These are phyloP conservation scores for Teratosphaeria gauchensis DNA, from an alignment of 2,329 filamentous ascomycete genomes.

Conservation along the genomic window DNA sequence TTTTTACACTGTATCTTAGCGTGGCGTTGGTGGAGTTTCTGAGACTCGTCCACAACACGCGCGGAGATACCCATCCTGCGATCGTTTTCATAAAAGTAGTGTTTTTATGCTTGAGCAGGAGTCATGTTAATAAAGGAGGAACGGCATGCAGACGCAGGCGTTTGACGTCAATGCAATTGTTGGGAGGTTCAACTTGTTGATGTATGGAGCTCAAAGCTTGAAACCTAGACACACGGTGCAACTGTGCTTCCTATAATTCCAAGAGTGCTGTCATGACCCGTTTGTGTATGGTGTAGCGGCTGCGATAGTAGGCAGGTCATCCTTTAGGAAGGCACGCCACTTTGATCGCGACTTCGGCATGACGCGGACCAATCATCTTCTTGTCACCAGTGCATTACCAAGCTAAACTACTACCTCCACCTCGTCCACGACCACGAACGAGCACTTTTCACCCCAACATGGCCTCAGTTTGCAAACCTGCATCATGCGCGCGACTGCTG, in stretches of 20 bases:
- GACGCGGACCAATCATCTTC: neutral
- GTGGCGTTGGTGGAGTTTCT: constrained; percentile 12
- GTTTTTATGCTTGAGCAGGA: neutral
- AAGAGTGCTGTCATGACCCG: too few relatives aligned
- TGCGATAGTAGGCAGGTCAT: neutral
- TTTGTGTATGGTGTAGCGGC: neutral
- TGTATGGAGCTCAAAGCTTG: neutral
- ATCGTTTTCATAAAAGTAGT: neutral
- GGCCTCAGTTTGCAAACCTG: neutral
- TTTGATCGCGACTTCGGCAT: neutral
- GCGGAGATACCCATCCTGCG: constrained; percentile 1
- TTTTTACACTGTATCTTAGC: constrained; percentile 7
- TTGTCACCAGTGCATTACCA: neutral
- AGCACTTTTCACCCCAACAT: neutral
- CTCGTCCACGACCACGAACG: neutral
- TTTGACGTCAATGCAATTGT: neutral
- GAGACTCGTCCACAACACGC: neutral
- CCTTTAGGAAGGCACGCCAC: neutral
- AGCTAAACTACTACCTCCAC: neutral
- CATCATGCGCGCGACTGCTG: neutral
- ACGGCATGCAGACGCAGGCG: neutral
- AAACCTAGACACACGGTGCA: neutral
- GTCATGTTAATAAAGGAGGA: neutral
- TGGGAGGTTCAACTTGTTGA: neutral
- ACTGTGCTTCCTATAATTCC: neutral